These are phyloP conservation scores for Teratosphaeriaceae sp. DNA, from an alignment of 2,329 filamentous ascomycete genomes.

Conservation along the genomic window DNA sequence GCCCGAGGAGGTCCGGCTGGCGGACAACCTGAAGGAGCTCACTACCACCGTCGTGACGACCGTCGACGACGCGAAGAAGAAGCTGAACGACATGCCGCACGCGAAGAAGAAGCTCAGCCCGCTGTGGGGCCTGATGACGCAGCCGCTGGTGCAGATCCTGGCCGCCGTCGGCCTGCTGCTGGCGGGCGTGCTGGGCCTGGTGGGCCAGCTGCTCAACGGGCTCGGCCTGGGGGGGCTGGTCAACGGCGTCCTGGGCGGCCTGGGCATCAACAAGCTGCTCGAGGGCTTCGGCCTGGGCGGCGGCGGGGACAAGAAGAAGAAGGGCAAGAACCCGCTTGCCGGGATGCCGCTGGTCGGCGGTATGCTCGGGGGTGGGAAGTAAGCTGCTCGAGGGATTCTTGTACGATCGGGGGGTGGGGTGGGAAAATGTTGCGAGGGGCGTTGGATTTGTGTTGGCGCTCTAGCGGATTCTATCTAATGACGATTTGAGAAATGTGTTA, in stretches of 20 bases:
- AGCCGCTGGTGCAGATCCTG: slow-evolving; percentile 88
- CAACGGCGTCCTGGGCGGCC: slow-evolving; percentile 67
- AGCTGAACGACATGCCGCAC: slow-evolving; percentile 84
- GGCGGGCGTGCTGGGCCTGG: slow-evolving; percentile 74
- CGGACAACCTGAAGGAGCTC: slow-evolving; percentile 79
- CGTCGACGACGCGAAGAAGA: slow-evolving; percentile 82
- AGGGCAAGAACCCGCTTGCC: slow-evolving; percentile 25
- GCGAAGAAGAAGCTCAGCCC: slow-evolving; percentile 94
- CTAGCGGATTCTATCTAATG: too few species aligned
- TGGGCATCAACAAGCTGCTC: slow-evolving; percentile 70
- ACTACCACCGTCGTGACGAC: slow-evolving; percentile 73
- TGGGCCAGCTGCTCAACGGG: slow-evolving; percentile 72
- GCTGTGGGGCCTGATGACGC: slow-evolving; percentile 72
- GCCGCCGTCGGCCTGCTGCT: slow-evolving; percentile 80
- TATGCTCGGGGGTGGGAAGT: slow-evolving; percentile 39
- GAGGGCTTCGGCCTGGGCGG: slow-evolving; percentile 61
- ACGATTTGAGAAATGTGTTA: too few species aligned
- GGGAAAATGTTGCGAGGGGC: too few species aligned
- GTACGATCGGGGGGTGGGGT: too few species aligned
- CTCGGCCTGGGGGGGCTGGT: slow-evolving; percentile 77
- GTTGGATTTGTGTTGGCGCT: too few species aligned
- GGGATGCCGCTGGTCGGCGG: slow-evolving; percentile 43
- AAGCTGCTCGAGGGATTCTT: too few species aligned
- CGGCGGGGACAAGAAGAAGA: slow-evolving; percentile 40
- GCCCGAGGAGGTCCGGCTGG: slow-evolving; percentile 77